These are phyloP conservation scores for Sporobolomyces roseus DNA, from an alignment of 768 basidiomycete genomes.

Conservation along the genomic window DNA sequence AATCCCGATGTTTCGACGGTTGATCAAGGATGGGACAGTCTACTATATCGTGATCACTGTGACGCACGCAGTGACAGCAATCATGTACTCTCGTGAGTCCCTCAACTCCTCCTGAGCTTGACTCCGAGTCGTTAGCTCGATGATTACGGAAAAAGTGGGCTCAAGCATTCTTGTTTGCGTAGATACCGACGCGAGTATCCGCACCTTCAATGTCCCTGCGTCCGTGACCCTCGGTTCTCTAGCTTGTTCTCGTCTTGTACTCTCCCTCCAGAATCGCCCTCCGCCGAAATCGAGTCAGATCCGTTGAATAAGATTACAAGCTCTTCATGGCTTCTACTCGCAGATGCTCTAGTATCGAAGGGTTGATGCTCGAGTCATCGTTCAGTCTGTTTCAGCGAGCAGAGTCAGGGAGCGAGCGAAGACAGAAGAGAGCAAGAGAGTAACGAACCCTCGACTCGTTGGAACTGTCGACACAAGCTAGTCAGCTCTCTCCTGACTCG, in stretches of 20 bases:
- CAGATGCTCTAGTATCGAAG: background rate
- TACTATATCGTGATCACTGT: slow-evolving; percentile 9
- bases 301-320: background rate
- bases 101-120: background rate
- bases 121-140: too few relatives aligned
- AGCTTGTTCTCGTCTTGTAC: slow-evolving; percentile 5
- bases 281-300: too few relatives aligned
- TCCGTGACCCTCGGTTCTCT: background rate
- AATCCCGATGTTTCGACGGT: background rate
- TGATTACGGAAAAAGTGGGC: too few relatives aligned
- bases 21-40: background rate
- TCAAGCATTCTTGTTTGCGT: too few relatives aligned
- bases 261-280: slow-evolving; percentile 1
- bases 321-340: background rate
- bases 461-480: background rate
- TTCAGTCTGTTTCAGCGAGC: background rate
- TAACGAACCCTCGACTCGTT: background rate
- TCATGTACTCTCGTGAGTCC: background rate
- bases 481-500: background rate
- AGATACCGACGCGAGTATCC: background rate
- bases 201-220: slow-evolving; percentile 7
- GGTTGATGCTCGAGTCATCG: slow-evolving; percentile 6
- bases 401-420: background rate
- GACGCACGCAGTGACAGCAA: background rate
- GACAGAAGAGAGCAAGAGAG: background rate